These are phyloP conservation scores for Neoarthrinium moseri DNA, from an alignment of 2,329 filamentous ascomycete species.

Conservation along the genomic window DNA sequence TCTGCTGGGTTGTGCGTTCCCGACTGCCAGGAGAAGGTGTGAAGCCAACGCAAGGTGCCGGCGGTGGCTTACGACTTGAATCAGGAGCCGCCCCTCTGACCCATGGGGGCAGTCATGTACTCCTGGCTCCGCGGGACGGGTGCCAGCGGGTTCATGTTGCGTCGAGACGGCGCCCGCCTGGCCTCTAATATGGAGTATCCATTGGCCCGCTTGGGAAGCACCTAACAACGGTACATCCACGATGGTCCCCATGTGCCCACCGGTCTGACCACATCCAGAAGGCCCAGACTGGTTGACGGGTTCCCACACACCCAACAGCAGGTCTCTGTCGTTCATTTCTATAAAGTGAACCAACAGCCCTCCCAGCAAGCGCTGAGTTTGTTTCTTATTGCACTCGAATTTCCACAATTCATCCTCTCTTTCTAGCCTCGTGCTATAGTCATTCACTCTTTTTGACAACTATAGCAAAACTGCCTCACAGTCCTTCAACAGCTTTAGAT, in stretches of 20 bases:
- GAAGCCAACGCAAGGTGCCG: not conserved
- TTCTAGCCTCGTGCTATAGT: constrained; percentile 22
- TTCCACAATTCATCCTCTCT: constrained; percentile 17
- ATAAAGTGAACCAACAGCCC: constrained; percentile 17
- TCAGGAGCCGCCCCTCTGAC: not conserved
- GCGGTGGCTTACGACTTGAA: not conserved
- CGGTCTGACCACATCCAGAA: not conserved
- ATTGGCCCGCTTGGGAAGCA: not conserved
- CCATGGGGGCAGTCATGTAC: not conserved
- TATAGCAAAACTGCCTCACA: not conserved
- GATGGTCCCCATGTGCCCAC: no score
- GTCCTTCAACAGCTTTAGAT: not conserved
- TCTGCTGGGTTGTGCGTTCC: no score
- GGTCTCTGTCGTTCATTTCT: constrained; percentile 15
- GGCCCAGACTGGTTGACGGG: no score
- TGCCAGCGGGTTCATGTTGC: not conserved
- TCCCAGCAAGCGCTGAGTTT: constrained; percentile 1
- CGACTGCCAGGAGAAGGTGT: not conserved
- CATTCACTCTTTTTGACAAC: constrained; percentile 25
- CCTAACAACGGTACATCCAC: constrained; percentile 4
- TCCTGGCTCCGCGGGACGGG: not conserved
- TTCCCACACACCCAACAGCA: no score
- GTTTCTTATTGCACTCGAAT: not conserved
- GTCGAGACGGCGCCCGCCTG: not conserved
- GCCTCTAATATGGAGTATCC: not conserved